Evolutionary conservation across 2,329 filamentous ascomycete species (phyloP).

Genomic region (Alternaria solani): DNA sequence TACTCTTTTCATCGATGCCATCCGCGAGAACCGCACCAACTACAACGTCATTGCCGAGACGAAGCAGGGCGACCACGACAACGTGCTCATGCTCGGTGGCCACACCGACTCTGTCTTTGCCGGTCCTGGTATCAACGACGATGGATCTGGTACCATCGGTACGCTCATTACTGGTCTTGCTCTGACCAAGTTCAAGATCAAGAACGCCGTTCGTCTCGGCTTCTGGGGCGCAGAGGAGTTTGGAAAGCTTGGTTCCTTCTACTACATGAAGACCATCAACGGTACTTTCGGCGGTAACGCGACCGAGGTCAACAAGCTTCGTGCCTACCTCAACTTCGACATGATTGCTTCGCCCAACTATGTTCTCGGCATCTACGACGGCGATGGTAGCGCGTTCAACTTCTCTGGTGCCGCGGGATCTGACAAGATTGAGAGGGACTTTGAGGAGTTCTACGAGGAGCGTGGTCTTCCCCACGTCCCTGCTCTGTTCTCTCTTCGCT

Average conservation of each 20-base stretch:
- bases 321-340: slow-evolving; percentile 56
- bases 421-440: slow-evolving; percentile 47
- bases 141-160: slow-evolving; percentile 52
- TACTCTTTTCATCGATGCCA: slow-evolving; percentile 52
- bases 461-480: slow-evolving; percentile 44
- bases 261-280: slow-evolving; percentile 50
- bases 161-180: slow-evolving; percentile 50
- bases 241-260: slow-evolving; percentile 49
- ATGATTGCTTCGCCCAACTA: slow-evolving; percentile 54
- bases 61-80: slow-evolving; percentile 52
- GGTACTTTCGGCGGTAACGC: slow-evolving; percentile 39
- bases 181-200: slow-evolving; percentile 50
- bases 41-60: slow-evolving; percentile 51
- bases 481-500: slow-evolving; percentile 50
- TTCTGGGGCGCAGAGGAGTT: slow-evolving; percentile 55
- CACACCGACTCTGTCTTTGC: slow-evolving; percentile 54
- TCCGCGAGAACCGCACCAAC: slow-evolving; percentile 58
- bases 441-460: slow-evolving; percentile 47
- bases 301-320: slow-evolving; percentile 49
- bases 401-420: slow-evolving; percentile 48
- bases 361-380: slow-evolving; percentile 51
- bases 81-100: slow-evolving; percentile 52
- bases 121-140: slow-evolving; percentile 54
- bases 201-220: slow-evolving; percentile 53
- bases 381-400: slow-evolving; percentile 50